phyloP scores from a whole-genome alignment of 2,329 filamentous ascomycete genomes.

The Shiraia sp. region DNA sequence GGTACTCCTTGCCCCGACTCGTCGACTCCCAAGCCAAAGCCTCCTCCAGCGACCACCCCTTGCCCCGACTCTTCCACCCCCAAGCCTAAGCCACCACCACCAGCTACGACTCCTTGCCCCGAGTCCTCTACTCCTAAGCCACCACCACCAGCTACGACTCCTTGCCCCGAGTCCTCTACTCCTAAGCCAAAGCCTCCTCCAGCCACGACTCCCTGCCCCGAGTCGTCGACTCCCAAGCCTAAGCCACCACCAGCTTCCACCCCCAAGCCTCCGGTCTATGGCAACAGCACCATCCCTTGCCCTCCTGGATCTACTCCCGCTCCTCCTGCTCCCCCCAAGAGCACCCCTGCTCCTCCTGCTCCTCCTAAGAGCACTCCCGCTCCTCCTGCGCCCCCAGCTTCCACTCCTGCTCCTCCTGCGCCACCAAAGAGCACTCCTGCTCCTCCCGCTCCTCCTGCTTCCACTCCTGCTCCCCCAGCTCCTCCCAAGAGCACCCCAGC shows the following conservation, averaged over 20 bases:
- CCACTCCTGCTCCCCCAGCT: conserved; percentile 5
- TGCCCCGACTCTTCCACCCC: neutral
- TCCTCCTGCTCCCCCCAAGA: conserved; percentile 2
- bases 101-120: conserved; percentile 7
- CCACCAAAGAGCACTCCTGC: conserved; percentile 12
- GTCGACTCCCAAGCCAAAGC: conserved; percentile 2
- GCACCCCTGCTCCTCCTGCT: conserved; percentile 4
- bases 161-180: conserved; percentile 9
- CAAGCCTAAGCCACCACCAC: conserved; percentile 1
- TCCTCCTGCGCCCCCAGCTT: conserved; percentile 2
- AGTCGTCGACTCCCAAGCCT: conserved; percentile 5
- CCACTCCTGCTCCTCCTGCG: conserved; percentile 4
- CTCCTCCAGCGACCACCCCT: neutral
- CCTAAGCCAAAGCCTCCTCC: conserved; percentile 2
- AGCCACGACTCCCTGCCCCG: neutral
- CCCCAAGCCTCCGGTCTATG: conserved; percentile 5
- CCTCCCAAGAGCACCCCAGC: conserved; percentile 8
- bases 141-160: conserved; percentile 5
- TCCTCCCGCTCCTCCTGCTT: conserved; percentile 12
- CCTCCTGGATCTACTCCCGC: neutral
- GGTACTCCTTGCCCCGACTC: conserved; percentile 11
- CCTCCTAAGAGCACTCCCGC: neutral
- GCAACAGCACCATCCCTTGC: conserved; percentile 1
- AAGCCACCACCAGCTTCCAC: conserved; percentile 12
- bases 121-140: conserved; percentile 1